Base-by-base conservation (phyloP, 495 filamentous ascomycete genomes). In the Aspergillus egyptiacus region DNA sequence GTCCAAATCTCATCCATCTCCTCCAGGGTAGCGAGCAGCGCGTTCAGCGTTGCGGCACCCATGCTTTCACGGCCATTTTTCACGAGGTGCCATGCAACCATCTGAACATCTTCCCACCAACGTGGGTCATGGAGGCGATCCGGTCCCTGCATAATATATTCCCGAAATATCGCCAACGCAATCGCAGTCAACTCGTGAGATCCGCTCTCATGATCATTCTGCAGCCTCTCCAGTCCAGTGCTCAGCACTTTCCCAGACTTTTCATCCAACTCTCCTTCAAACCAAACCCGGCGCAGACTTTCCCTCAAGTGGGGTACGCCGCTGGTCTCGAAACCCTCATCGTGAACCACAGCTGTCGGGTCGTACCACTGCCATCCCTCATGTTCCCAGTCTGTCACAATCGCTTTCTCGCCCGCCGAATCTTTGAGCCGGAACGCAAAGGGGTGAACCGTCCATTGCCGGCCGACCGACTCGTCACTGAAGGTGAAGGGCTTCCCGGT, bases 311-410 rank as follows among this genome's bases (percentile, higher is more conserved):
- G 71, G 0, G 82, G 81, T 0, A 86, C 81, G 6, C 70, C 73
- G 5, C 65, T 69, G 3, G 14, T 11, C 17, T 22, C 10, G 35
- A 77, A 70, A 0, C 53, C 46, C 0, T 67, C 60, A 2, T 70
- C 58, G 6, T 71, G 66, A 4, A 63, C 42, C 18, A 81, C 64
- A 1, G 61, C 39, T 2, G 63, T 35, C 0, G 81, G 79, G 30
- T 77, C 65, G 51, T 79, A 72, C 77, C 81, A 86, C 17, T 62
- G 58, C 66, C 71, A 81, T 0, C 58, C 61, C 0, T 77, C 73
- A 53, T 85, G 80, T 55, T 87, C 83, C 80, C 81, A 83, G 62
- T 85, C 75, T 23, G 75, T 72, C 9, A 56, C 57, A 42, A 85
- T 81, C 5, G 60, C 63, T 0, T 60, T 60, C 24, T 71, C 68